Base-by-base conservation (phyloP, 2,329 filamentous ascomycete genomes). In the Davidsoniella eucalypti region DNA sequence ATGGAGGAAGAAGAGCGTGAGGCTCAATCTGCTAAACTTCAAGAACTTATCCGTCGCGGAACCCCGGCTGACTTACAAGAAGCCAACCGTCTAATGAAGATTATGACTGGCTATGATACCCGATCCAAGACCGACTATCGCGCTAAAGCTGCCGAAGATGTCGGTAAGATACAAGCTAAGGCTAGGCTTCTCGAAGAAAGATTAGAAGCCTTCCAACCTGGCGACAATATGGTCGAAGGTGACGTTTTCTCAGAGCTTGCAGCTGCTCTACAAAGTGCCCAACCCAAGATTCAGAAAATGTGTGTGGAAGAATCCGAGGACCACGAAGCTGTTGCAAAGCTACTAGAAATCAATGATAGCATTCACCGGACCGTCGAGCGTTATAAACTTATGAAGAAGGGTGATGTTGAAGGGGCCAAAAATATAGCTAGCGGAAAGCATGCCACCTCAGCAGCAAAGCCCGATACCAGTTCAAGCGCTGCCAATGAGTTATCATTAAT, bases 241-340 rank as follows among this genome's bases (percentile, higher is more conserved):
- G 78, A 82, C 54, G 78, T 82, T 17, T 82, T 78, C 57, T 75
- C 88, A 70, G 92, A 98, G 69, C 74, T 98, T 49, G 88, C 88
- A 4, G 82, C 84, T 56, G 80, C 92, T 8, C 72, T 98, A 43
- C 85, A 87, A 63, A 95, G 84, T 61, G 92, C 92, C 2, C 92
- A 98, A 60, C 92, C 92, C 7, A 98, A 98, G 69, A 96, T 98
- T 56, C 90, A 96, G 63, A 95, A 87, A 67, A 98, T 98, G 90
- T 96, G 90, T 61, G 90, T 96, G 65, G 92, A 98, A 65, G 92
- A 98, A 61, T 95, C 88, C 9, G 90, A 96, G 54, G 92, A 98
- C 61, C 81, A 87, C 54, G 92, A 95, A 67, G 92, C 92, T 4
- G 92, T 98, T 5, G 85, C 87, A 41, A 94, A 94, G 65, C 72